Conservation (phyloP, 108 stramenopile genomes). For the Cyclotella choctawhatcheeana region DNA sequence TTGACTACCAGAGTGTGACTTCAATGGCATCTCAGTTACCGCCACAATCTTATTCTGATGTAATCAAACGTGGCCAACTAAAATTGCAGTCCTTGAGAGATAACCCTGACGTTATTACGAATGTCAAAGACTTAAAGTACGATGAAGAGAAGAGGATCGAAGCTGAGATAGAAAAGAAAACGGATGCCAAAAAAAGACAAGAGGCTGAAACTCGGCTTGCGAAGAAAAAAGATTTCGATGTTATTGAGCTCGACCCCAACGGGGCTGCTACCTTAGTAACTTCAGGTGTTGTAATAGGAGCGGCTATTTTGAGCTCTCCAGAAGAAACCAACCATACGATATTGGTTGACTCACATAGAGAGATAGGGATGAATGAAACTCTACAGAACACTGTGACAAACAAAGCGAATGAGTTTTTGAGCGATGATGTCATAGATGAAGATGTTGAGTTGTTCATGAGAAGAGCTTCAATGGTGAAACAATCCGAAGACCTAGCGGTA, state of each 20-base stretch:
- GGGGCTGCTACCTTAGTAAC: neutral
- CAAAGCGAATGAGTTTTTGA: neutral
- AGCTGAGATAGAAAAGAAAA: constrained; percentile 24
- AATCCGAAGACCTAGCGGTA: neutral
- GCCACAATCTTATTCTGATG: constrained; percentile 28
- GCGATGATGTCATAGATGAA: neutral
- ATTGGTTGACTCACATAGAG: neutral
- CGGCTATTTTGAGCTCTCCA: neutral
- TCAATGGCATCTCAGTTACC: constrained; percentile 20
- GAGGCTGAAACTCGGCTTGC: constrained; percentile 4
- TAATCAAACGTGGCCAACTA: constrained; percentile 26
- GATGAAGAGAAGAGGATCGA: constrained; percentile 36
- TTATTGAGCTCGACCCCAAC: neutral
- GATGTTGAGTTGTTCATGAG: neutral
- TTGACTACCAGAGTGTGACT: constrained; percentile 45
- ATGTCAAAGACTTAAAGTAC: constrained; percentile 47
- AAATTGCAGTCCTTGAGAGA: constrained; percentile 35
- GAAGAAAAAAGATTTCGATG: constrained; percentile 2
- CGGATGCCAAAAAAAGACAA: constrained; percentile 1
- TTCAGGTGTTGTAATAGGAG: constrained; percentile 1
- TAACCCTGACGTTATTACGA: constrained; percentile 30
- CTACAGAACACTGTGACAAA: constrained; percentile 6
- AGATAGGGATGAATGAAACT: neutral
- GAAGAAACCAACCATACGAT: neutral
- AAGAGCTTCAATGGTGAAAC: neutral